Evolutionary conservation across 2,329 filamentous ascomycete genomes (phyloP).

Genomic region (Herpotrichia juniperi): DNA sequence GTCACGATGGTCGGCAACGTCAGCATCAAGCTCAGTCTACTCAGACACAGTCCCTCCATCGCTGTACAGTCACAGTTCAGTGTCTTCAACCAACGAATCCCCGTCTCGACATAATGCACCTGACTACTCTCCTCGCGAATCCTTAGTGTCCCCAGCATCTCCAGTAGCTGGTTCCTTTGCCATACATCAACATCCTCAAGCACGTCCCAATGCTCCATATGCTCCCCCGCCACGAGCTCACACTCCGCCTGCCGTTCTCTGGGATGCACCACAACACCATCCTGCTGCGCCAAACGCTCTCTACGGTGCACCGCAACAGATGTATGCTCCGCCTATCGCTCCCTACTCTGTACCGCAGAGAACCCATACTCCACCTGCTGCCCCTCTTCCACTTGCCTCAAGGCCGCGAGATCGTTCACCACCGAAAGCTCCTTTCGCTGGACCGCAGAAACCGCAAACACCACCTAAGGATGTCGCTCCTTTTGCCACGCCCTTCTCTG

Average conservation of each 20-base stretch:
- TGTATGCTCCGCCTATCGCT: neutral
- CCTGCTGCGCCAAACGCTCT: neutral
- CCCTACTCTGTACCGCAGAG: neutral
- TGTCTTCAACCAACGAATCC: slow-evolving; percentile 29
- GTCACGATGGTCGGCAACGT: slow-evolving; percentile 32
- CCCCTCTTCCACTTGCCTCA: neutral
- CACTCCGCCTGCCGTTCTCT: neutral
- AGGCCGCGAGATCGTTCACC: neutral
- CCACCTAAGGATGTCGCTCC: neutral
- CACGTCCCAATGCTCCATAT: slow-evolving; percentile 20
- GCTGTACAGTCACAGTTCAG: slow-evolving; percentile 31
- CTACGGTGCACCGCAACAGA: neutral
- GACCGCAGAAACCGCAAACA: neutral
- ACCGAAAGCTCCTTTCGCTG: neutral
- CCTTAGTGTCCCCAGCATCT: neutral
- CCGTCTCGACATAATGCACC: slow-evolving; percentile 5
- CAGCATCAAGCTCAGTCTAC: slow-evolving; percentile 30
- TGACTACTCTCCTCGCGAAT: slow-evolving; percentile 8
- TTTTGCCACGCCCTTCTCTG: slow-evolving; percentile 2
- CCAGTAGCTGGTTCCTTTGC: neutral
- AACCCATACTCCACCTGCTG: slow-evolving; percentile 1
- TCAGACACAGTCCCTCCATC: slow-evolving; percentile 31
- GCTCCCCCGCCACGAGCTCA: neutral
- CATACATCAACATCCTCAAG: slow-evolving; percentile 12
- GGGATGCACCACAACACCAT: neutral